A percentile compares a stretch with the other conserved stretches of the same genome.
phyloP scores from a whole-genome alignment of 1,139 yeast species.

The Blastobotrys ciferrii region DNA sequence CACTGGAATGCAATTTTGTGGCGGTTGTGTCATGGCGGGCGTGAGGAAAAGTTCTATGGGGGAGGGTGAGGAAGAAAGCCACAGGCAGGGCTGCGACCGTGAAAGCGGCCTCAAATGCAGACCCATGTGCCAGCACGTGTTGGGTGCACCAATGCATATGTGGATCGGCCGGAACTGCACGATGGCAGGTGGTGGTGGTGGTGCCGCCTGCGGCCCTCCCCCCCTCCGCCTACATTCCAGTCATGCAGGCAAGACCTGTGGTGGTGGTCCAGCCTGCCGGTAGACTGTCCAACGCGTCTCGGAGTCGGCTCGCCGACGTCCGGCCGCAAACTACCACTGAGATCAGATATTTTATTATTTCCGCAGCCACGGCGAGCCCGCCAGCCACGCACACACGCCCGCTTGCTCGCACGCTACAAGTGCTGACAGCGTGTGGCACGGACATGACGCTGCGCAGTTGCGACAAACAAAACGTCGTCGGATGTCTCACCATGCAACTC shows the following conservation, averaged over 20 bases:
- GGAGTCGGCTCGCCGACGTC: conserved; percentile 19
- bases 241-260: no score
- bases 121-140: conserved; percentile 26
- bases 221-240: not conserved
- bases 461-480: no score
- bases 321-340: conserved; percentile 14
- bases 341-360: not conserved
- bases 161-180: conserved; percentile 24
- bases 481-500: not conserved
- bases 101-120: conserved; percentile 28
- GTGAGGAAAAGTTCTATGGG: no score
- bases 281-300: conserved; percentile 23
- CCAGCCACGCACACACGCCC: not conserved
- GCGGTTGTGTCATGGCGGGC: not conserved
- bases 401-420: not conserved
- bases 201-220: not conserved
- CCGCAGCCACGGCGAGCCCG: not conserved
- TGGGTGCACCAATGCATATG: conserved; percentile 27
- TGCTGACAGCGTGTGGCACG: not conserved
- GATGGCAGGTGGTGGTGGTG: conserved; percentile 16
- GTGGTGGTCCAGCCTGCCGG: no score
- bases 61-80: conserved; percentile 28
- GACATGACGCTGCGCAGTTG: not conserved
- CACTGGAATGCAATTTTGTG: not conserved
- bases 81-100: conserved; percentile 28